Base-by-base conservation (phyloP, 208 protist species). In the Trypanosoma cruzi region DNA sequence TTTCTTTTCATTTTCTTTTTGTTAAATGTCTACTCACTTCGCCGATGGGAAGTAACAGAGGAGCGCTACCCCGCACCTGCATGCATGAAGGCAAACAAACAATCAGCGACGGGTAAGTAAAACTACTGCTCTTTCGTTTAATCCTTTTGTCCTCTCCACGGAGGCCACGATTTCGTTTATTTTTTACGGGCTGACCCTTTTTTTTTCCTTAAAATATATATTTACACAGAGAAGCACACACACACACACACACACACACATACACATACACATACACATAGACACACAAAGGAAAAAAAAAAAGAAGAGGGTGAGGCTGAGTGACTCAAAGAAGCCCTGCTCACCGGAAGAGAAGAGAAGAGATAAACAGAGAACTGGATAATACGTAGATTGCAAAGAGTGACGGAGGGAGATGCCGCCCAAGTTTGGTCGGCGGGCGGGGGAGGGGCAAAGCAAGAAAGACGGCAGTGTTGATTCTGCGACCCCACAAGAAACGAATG, bases 391-490 rank as follows among this genome's bases (percentile, higher is more conserved):
- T 44, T 16, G 8, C 40, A 44, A 14, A 14, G 10, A 24, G 4
- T 34, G 18, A 52, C 18, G 28, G 42, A 60, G 26, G 46, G 13
- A 31, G 5, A 75, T 75, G 69, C 53, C 69, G 4, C 40, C 62
- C 22, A 75, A 68, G 34, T 75, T 61, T 52, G 69, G 62, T 46
- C 50, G 60, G 52, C 61, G 69, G 34, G 69, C 69, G 7, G 62
- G 36, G 20, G 54, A 32, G 13, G 52, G 37, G 1, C 7, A 31
- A 18, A 28, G 16, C 2, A 46, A 5, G 1, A 24, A 16, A 18
- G 18, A 20, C 50, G 50, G 3, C 14, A 20, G 7, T 29, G 20
- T 1, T 22, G 57, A 0, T 26, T n/a, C 46, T 34, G 36, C 0
- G 48, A 3, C 26, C 40, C 16, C 20, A 29, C 18, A 18, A 16